Percentiles rank a stretch among this genome's conserved stretches.
phyloP scores from a whole-genome alignment of 257 asterid species.

The Phtheirospermum japonicum region DNA sequence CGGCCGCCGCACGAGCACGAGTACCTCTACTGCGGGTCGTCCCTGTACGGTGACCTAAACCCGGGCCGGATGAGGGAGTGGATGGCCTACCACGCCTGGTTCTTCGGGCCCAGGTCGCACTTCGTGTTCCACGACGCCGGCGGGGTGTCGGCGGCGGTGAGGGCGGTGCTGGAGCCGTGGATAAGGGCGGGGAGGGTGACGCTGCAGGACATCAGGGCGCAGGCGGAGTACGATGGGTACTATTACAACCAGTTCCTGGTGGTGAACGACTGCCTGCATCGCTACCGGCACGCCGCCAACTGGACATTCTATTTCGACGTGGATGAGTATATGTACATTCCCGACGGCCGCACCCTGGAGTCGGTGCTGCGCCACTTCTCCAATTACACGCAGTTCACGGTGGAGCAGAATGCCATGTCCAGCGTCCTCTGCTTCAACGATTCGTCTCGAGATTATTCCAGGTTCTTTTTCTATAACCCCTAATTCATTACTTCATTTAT shows the following conservation, averaged over 20 bases:
- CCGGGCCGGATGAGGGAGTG: conserved; percentile 52
- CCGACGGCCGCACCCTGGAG: conserved; percentile 43
- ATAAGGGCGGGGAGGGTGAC: conserved; percentile 49
- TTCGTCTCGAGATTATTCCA: conserved; percentile 37
- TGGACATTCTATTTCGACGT: conserved; percentile 67
- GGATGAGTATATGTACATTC: conserved; percentile 55
- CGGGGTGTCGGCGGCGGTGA: conserved; percentile 54
- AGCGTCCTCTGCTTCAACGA: conserved; percentile 47
- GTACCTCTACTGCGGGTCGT: conserved; percentile 56
- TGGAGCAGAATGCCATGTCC: conserved; percentile 66
- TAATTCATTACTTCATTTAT: background rate
- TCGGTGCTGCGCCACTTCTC: conserved; percentile 43
- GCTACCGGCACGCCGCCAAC: conserved; percentile 50
- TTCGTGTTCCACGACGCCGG: conserved; percentile 68
- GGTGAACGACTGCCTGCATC: conserved; percentile 67
- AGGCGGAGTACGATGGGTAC: conserved; percentile 59
- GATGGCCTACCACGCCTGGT: conserved; percentile 70
- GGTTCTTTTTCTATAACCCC: conserved; percentile 23
- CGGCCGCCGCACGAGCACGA: conserved; percentile 47
- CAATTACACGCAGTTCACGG: conserved; percentile 58
- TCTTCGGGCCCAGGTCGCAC: conserved; percentile 50
- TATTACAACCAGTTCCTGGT: conserved; percentile 60
- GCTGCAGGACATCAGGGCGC: conserved; percentile 51
- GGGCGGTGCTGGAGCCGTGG: conserved; percentile 64
- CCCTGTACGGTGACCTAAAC: conserved; percentile 52